These are phyloP conservation scores for Phytopythium kandeliae DNA, from an alignment of 352 stramenopile genomes.

Conservation along the genomic window DNA sequence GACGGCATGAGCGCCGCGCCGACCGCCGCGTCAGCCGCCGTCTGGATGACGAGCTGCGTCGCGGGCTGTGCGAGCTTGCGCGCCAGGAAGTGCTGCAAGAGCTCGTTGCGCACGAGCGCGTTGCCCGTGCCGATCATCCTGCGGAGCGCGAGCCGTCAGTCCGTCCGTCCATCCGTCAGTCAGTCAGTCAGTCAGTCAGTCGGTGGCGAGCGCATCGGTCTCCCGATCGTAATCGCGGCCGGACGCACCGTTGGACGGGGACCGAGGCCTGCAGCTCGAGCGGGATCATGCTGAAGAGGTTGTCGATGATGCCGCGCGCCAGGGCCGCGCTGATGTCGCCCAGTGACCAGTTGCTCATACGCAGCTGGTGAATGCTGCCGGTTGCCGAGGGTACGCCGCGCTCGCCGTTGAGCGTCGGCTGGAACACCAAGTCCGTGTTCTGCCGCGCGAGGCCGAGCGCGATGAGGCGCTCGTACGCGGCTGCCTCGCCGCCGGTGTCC, in stretches of 20 bases:
- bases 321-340: conserved; percentile 70
- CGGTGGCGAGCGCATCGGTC: too few relatives aligned
- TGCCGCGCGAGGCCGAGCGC: conserved; percentile 32
- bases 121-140: conserved; percentile 77
- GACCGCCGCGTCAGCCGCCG: conserved; percentile 46
- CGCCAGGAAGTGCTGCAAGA: conserved; percentile 49
- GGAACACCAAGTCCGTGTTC: conserved; percentile 49
- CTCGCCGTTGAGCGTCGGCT: conserved; percentile 69
- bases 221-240: too few relatives aligned
- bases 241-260: conserved; percentile 33
- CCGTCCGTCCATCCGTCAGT: too few relatives aligned
- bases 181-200: too few relatives aligned
- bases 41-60: conserved; percentile 32
- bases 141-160: conserved; percentile 1
- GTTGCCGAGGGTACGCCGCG: conserved; percentile 28
- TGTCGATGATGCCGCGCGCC: conserved; percentile 55
- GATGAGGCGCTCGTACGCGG: conserved; percentile 53
- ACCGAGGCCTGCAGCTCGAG: conserved; percentile 24
- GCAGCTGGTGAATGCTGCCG: conserved; percentile 40
- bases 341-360: conserved; percentile 62
- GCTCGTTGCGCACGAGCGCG: conserved; percentile 52
- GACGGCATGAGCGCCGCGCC: conserved; percentile 40
- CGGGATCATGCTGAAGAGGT: conserved; percentile 70
- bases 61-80: conserved; percentile 23
- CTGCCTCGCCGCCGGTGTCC: conserved; percentile 7